phyloP scores from a whole-genome alignment of 1,284 basidiomycete species.

The Fomitopsis pinicola region DNA sequence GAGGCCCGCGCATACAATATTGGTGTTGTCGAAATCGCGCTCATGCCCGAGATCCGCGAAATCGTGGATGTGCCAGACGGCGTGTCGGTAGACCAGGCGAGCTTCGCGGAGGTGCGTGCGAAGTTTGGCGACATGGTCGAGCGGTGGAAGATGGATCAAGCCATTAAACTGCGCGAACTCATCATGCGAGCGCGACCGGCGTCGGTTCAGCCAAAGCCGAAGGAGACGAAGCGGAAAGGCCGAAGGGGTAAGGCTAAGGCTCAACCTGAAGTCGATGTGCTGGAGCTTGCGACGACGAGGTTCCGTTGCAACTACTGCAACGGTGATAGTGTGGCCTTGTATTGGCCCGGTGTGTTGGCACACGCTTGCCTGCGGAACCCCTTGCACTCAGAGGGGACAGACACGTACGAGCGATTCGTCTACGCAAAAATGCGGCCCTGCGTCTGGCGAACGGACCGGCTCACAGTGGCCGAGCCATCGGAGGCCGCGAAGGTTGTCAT shows the following conservation, averaged over 20 bases:
- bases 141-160: neutral
- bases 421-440: no score
- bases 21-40: neutral
- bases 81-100: neutral
- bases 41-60: neutral
- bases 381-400: no score
- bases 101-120: neutral
- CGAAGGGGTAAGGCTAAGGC: no score
- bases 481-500: neutral
- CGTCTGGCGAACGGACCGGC: no score
- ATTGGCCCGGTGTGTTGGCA: neutral
- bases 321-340: neutral
- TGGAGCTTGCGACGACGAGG: neutral
- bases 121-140: neutral
- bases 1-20: neutral
- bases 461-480: no score
- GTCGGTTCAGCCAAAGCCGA: neutral
- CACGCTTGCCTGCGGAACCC: neutral
- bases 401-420: no score
- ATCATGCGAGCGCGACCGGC: neutral
- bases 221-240: neutral
- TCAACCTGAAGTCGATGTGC: neutral
- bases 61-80: neutral
- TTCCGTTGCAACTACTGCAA: neutral
- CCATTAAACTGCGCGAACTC: neutral